These are phyloP conservation scores for Microbotryum saponariae DNA, from an alignment of 1,284 basidiomycete genomes.

Conservation along the genomic window DNA sequence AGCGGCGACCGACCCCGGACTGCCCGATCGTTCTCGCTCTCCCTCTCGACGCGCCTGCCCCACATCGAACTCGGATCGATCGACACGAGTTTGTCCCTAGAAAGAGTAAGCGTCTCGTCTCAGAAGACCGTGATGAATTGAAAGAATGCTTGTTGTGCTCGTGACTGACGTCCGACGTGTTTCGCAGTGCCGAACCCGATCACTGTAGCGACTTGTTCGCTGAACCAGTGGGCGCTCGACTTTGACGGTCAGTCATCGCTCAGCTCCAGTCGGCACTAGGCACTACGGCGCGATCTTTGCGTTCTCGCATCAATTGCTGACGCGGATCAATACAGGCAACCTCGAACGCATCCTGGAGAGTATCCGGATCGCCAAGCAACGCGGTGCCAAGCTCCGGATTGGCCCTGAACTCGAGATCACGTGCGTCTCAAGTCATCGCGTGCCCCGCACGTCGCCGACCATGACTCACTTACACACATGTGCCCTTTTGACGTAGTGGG, in stretches of 20 bases:
- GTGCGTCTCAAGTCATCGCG: conserved; percentile 46
- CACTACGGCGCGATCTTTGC: background rate
- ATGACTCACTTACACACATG: background rate
- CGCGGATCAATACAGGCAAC: conserved; percentile 57
- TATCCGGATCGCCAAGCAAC: conserved; percentile 75
- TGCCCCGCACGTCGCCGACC: too few species aligned
- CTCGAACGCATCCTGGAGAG: conserved; percentile 82
- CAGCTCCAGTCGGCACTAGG: background rate
- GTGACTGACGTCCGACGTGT: too few species aligned
- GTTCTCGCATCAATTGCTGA: background rate
- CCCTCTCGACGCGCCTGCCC: too few species aligned
- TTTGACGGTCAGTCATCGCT: conserved; percentile 57
- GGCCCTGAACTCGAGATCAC: conserved; percentile 91
- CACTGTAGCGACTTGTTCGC: conserved; percentile 67
- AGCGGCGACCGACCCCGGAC: too few species aligned
- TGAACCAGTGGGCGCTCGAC: conserved; percentile 95
- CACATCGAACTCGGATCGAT: too few species aligned
- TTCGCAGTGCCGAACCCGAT: conserved; percentile 50
- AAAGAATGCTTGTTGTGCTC: background rate
- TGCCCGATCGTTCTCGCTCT: too few species aligned
- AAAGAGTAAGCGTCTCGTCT: background rate
- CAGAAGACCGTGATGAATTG: background rate
- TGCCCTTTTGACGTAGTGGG: conserved; percentile 50
- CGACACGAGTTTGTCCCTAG: too few species aligned
- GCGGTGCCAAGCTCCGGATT: conserved; percentile 87